Percentiles rank a stretch among this genome's conserved stretches.
Conservation (phyloP, 768 basidiomycete genomes). For the Tulasnella sp. region DNA sequence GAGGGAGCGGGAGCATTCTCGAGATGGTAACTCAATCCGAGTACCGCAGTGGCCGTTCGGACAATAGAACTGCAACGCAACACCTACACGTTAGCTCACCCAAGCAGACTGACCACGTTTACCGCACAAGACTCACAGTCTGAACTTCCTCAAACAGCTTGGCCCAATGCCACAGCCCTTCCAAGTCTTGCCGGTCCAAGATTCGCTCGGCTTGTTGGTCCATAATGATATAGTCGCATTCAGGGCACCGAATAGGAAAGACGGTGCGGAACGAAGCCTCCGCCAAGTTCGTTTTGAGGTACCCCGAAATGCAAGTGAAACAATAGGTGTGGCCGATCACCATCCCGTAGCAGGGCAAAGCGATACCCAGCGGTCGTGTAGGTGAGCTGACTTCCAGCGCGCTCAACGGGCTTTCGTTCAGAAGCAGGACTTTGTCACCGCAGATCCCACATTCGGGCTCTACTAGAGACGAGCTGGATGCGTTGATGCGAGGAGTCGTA, state of each 20-base stretch:
- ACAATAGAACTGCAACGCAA: background rate
- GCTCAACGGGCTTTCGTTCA: background rate
- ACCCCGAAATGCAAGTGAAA: background rate
- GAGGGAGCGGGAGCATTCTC: background rate
- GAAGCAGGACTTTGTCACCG: background rate
- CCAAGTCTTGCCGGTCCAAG: background rate
- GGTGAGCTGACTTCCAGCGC: background rate
- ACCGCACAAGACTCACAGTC: background rate
- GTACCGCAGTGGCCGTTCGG: background rate
- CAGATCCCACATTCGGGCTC: background rate
- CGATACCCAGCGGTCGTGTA: background rate
- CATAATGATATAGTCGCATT: conserved; percentile 5
- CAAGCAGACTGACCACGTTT: background rate
- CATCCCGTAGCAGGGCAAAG: background rate
- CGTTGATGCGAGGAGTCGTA: background rate
- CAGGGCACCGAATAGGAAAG: background rate
- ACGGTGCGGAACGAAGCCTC: background rate
- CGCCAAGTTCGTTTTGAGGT: background rate
- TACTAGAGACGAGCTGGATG: background rate
- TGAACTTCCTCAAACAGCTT: background rate
- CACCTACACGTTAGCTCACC: background rate
- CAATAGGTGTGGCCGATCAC: conserved; percentile 5
- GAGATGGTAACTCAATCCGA: background rate
- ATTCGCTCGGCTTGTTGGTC: background rate
- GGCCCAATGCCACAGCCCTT: background rate